Evolutionary conservation across 345 rosid genomes (phyloP), one percentile per base, ranked within the genome.

Genomic region (Cochlearia excelsa): DNA sequence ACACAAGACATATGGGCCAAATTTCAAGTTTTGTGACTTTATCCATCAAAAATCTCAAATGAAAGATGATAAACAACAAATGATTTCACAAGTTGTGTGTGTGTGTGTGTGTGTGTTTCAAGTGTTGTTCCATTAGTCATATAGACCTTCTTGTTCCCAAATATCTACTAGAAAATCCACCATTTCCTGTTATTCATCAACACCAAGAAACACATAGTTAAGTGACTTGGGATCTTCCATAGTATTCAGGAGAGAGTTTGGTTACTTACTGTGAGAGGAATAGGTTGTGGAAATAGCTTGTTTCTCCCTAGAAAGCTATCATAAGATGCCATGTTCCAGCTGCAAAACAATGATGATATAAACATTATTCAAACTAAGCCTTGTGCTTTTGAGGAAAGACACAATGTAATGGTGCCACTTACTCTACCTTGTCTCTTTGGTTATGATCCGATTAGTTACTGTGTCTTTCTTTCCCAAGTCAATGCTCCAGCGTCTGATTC

Each of bases 131-230:
- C 23, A 26, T 85, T 75, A 89, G 62, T 83, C 95, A 54, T 89
- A 86, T 81, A 84, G 69, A 8, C 95, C 97, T 66, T 87, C 95
- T 66, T 90, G 90, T 72, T 90, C 97, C 95, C 97, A 90, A 16
- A 76, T 35, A 76, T 90, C 93, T 50, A 90, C 93, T 9, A 90
- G 88, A 78, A 87, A 90, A 75, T 87, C 97, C 40, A 85, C 86
- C 97, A 90, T 90, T 77, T 90, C 97, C 97, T 90, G 82, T 35
- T 28, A 2, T 61, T 63, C 30, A 56, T 59, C 54, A 49, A 30
- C 40, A 55, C 5, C 43, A 64, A 16, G 23, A 16, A 16, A 16
- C 23, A 51, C 42, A 4, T 7, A 1, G 2, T 31, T 35, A 66
- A 26, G 30, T 1, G 0, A 54, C 35, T 0, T 1, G 28, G 2